Evolutionary conservation across 169 alveolate species (phyloP), one percentile per base, ranked within the genome.

Genomic region (Cryptosporidium sp.): DNA sequence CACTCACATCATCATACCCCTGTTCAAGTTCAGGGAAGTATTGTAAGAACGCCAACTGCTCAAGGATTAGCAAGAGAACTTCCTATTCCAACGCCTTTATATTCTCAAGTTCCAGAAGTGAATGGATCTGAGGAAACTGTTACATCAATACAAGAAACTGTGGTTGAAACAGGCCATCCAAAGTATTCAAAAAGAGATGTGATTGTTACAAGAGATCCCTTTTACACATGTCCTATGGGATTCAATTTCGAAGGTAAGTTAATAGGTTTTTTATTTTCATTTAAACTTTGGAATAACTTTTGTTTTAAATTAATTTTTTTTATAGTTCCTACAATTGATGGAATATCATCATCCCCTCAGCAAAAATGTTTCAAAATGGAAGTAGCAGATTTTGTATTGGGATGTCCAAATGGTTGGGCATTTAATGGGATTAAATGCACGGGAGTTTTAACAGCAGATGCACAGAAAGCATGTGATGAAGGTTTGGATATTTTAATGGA

Each of bases 391-490:
- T 80, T 80, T 62, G 89, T 80, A 2, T 42, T 80, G 29, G 89
- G 89, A 7, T 80, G 89, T 21, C 89, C 89, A 29, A 80, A 80
- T 65, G 89, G 89, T 14, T 80, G 89, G 89, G 89, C 89, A 14
- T 80, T 80, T 80, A 80, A 60, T 62, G 89, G 89, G 37, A 45
- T 80, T 21, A 80, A 80, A 29, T 80, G 89, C 23, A 80, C 80
- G 23, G 89, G 89, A 29, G 68, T 80, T 23, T 23, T 80, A 37
- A 80, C 89, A 10, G 31, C 89, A 33, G 89, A 80, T 61, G 68
- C 89, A 12, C 89, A 80, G 35, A 75, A 80, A n/a, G 80, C 89
- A 9, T 80, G 89, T 62, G 89, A 80, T 21, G 89, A 80, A 23
- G 89, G 89, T 35, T 45, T 18, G 45, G 89, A 80, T 37, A 62